These are phyloP conservation scores for Didymella pomorum DNA, from an alignment of 2,329 filamentous ascomycete genomes.

Conservation along the genomic window DNA sequence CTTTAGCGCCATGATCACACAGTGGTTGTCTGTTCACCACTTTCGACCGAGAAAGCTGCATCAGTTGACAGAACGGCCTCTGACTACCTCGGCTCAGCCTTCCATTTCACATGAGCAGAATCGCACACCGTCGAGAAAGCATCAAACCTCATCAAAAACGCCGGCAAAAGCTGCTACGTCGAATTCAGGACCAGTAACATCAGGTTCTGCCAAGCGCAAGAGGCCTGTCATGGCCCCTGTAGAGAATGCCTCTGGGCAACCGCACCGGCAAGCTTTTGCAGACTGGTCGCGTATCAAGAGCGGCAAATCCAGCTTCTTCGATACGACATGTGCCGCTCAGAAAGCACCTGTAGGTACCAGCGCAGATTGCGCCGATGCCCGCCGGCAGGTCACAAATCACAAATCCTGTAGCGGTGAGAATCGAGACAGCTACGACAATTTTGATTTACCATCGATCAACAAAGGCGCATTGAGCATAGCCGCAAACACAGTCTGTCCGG, in stretches of 20 bases:
- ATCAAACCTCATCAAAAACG: not conserved
- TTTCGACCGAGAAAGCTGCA: slow-evolving; percentile 64
- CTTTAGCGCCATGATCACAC: slow-evolving; percentile 71
- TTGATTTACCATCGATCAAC: not conserved
- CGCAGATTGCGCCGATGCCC: not conserved
- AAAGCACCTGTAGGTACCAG: not conserved
- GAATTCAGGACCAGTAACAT: not conserved
- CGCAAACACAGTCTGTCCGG: not conserved
- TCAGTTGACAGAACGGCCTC: slow-evolving; percentile 8
- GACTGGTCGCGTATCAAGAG: slow-evolving; percentile 57
- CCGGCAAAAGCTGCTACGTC: not conserved
- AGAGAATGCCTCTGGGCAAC: slow-evolving; percentile 5
- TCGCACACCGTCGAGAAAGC: not conserved
- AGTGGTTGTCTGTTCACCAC: slow-evolving; percentile 78
- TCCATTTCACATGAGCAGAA: not conserved
- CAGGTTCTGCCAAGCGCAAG: slow-evolving; percentile 33
- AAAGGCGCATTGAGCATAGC: not conserved
- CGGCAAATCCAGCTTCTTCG: slow-evolving; percentile 46
- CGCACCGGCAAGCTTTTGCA: slow-evolving; percentile 36
- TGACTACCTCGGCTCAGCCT: slow-evolving; percentile 14
- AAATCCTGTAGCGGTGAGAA: not conserved
- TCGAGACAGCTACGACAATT: not conserved
- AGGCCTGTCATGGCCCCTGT: slow-evolving; percentile 1
- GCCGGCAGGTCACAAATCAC: not conserved
- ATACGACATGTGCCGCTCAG: slow-evolving; percentile 11